These are phyloP conservation scores for Tylopilus cervinicoccineus DNA, from an alignment of 768 basidiomycete genomes.

Conservation along the genomic window DNA sequence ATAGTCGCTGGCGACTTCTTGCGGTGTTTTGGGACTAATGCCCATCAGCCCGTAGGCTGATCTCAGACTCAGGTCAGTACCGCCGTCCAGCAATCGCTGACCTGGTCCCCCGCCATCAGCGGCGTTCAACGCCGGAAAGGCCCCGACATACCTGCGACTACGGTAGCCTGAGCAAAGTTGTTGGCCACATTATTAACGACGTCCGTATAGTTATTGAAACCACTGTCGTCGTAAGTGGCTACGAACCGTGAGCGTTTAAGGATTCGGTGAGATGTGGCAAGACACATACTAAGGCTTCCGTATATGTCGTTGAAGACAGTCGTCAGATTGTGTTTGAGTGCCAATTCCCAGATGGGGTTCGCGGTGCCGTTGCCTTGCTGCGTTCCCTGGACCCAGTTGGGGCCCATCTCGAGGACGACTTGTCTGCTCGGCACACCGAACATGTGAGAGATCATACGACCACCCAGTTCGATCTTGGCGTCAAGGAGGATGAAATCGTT, in stretches of 20 bases:
- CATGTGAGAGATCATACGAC: slow-evolving; percentile 47
- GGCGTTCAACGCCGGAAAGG: slow-evolving; percentile 42
- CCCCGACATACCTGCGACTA: slow-evolving; percentile 39
- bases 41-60: slow-evolving; percentile 52
- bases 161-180: slow-evolving; percentile 39
- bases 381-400: slow-evolving; percentile 61
- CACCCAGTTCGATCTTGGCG: slow-evolving; percentile 55
- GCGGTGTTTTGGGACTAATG: slow-evolving; percentile 40
- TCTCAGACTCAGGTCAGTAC: slow-evolving; percentile 51
- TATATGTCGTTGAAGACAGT: slow-evolving; percentile 44
- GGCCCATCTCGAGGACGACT: slow-evolving; percentile 50
- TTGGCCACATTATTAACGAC: slow-evolving; percentile 38
- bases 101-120: slow-evolving; percentile 15
- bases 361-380: slow-evolving; percentile 44
- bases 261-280: background rate
- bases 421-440: slow-evolving; percentile 40
- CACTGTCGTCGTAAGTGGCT: slow-evolving; percentile 56
- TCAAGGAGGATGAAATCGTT: slow-evolving; percentile 58
- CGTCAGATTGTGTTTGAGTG: slow-evolving; percentile 49
- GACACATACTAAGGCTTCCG: slow-evolving; percentile 40
- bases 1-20: slow-evolving; percentile 55
- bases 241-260: background rate
- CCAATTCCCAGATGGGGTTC: slow-evolving; percentile 60
- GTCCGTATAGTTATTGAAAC: slow-evolving; percentile 44
- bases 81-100: slow-evolving; percentile 7